Base-by-base conservation (phyloP, 169 alveolate genomes). In the Cryptosporidium felis region DNA sequence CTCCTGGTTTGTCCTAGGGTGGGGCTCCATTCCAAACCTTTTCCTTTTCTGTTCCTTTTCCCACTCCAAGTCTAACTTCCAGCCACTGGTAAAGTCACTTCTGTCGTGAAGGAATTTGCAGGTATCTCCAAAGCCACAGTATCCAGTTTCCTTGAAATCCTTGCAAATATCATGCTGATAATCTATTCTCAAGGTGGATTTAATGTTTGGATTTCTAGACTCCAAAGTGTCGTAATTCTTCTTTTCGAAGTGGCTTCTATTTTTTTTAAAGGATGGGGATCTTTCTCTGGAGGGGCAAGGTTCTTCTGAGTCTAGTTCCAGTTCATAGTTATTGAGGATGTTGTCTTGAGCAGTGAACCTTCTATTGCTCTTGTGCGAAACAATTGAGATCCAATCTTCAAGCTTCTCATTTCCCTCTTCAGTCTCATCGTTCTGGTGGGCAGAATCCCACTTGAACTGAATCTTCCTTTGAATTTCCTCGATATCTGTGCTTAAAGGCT, bases 91-190 rank as follows among this genome's bases (percentile, higher is more conserved):
- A 89, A 96, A 97, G 85, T 97, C 99, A 63, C 97, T 91, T 59
- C 99, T 88, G 91, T 97, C 99, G 91, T 97, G 99, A 46, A 97
- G 92, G 88, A 95, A 97, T 65, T 94, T 93, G 89, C 99, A 97
- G 38, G 98, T 93, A 60, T 97, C 98, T 45, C 99, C 99, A 89
- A 95, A 97, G 1, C 98, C 98, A 80, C 99, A 97, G 90, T 95
- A 94, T 5, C 99, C 99, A 10, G 99, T 96, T 79, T 96, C 99
- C 85, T 96, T 96, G 89, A 92, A 97, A 91, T 97, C 99, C 88
- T 97, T 97, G 89, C 99, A 97, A 30, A 96, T 82, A 61, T 96
- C 98, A 5, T 99, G 98, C 47, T 96, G 96, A 91, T 96, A 97
- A 91, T 97, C 99, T 51, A 97, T 92, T 67, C 97, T 91, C 61